Conservation (phyloP, 306 rosid species). For the Inga laurina region DNA sequence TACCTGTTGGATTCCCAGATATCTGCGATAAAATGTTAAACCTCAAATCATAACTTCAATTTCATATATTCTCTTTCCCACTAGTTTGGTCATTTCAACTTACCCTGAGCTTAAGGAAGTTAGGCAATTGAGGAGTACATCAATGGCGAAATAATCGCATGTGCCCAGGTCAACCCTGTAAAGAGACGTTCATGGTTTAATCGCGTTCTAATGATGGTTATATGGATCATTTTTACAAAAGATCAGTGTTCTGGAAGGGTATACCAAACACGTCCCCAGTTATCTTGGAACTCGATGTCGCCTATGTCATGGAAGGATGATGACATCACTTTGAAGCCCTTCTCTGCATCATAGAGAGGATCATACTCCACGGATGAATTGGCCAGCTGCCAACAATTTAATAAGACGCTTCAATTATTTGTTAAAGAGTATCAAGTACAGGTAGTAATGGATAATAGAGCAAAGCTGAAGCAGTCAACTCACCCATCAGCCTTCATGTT, state of each 20-base stretch:
- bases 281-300: conserved; percentile 87
- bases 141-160: conserved; percentile 75
- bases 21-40: conserved; percentile 48
- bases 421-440: conserved; percentile 6
- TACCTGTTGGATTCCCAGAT: conserved; percentile 83
- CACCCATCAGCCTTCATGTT: not conserved
- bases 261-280: conserved; percentile 97
- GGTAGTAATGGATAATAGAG: not conserved
- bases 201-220: not conserved
- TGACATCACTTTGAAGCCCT: conserved; percentile 82
- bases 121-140: conserved; percentile 86
- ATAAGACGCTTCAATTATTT: conserved; percentile 36
- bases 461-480: conserved; percentile 11
- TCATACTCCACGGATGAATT: conserved; percentile 70
- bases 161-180: conserved; percentile 96
- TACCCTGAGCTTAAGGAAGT: conserved; percentile 88
- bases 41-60: not conserved
- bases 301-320: conserved; percentile 94
- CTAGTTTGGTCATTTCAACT: conserved; percentile 37
- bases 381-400: conserved; percentile 60
- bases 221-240: not conserved
- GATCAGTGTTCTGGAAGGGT: conserved; percentile 4
- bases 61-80: conserved; percentile 1
- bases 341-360: conserved; percentile 76
- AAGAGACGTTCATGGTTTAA: conserved; percentile 18